Percentiles rank a stretch among this genome's conserved stretches.
Conservation (phyloP, 2,329 filamentous ascomycete genomes). For the Claviceps pazoutovae region DNA sequence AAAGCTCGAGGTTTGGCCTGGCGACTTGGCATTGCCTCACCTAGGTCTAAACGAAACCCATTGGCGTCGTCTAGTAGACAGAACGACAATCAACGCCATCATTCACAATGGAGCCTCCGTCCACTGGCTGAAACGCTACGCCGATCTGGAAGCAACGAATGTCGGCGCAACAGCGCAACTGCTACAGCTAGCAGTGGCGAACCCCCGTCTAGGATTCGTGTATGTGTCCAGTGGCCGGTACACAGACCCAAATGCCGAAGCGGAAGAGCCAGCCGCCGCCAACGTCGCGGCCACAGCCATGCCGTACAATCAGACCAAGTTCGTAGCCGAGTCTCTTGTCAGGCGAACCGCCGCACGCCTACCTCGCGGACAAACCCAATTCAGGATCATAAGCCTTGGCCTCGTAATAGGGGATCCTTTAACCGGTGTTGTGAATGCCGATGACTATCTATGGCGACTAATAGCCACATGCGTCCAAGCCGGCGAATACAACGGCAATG, state of each 20-base stretch:
- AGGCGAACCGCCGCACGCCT: constrained; percentile 8
- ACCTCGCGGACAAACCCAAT: not conserved
- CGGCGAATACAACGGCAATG: constrained; percentile 8
- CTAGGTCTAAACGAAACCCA: not conserved
- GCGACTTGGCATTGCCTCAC: not conserved
- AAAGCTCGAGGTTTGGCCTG: constrained; percentile 7
- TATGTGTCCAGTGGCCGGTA: constrained; percentile 1
- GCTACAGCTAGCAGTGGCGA: not conserved
- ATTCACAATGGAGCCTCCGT: constrained; percentile 9
- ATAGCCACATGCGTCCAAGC: constrained; percentile 6
- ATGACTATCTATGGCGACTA: constrained; percentile 12
- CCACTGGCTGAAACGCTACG: constrained; percentile 5
- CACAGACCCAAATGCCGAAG: not conserved
- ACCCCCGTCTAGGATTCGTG: not conserved
- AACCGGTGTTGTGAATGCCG: constrained; percentile 10
- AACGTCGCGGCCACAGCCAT: not conserved
- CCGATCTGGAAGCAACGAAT: constrained; percentile 5
- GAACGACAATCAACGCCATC: constrained; percentile 1
- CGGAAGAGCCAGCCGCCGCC: not conserved
- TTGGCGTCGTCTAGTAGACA: not conserved
- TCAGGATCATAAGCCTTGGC: constrained; percentile 3
- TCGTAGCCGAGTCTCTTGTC: constrained; percentile 11
- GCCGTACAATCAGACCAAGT: constrained; percentile 13
- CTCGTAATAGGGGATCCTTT: constrained; percentile 10
- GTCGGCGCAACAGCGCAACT: constrained; percentile 5